Evolutionary conservation across 805 yeast species (phyloP), one percentile per base, ranked within the genome.

Genomic region (Ogataea glucozyma): DNA sequence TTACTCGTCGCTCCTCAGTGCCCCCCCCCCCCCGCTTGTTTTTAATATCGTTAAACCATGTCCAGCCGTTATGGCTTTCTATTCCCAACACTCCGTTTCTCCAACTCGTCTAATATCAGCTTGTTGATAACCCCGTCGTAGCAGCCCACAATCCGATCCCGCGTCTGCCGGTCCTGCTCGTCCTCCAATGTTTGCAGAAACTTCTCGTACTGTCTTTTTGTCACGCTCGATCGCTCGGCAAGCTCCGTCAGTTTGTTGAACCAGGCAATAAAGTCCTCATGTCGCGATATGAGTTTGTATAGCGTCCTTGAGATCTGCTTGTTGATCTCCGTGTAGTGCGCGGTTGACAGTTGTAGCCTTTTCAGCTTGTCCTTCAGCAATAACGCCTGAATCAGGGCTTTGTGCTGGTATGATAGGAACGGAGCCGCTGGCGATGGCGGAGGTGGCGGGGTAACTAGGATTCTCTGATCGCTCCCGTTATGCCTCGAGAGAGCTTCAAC

Each of bases 271-370:
- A 53, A 50, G 22, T 43, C 43, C 8, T 41, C 22, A 22, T 53
- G 48, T 8, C 32, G 26, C 3, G 40, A 19, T 1, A 62, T 43
- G 11, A 49, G 29, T 14, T 63, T 62, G 57, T 87, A 86, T 14
- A 85, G 59, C 31, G 66, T 65, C 40, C 87, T 69, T 11, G 90
- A 83, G 5, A 85, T 80, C 3, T 64, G 64, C 63, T 76, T 78
- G 62, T 86, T 86, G 41, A 85, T 71, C 12, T 59, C 60, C 3
- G 88, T 83, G 57, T 81, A 87, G 18, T 48, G 31, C 1, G 44
- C 41, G 9, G 57, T 44, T 8, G 55, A 41, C 7, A 57, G 46
- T 38, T 65, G 22, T 51, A 60, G 59, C 2, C 78, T 76, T 37
- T 79, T 66, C 36, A 86, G 56, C 14, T 66, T 69, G 14, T 71